Evolutionary conservation across 371 early-diverging fungal genomes (phyloP).

Genomic region (Syncephalastrum contaminatum): DNA sequence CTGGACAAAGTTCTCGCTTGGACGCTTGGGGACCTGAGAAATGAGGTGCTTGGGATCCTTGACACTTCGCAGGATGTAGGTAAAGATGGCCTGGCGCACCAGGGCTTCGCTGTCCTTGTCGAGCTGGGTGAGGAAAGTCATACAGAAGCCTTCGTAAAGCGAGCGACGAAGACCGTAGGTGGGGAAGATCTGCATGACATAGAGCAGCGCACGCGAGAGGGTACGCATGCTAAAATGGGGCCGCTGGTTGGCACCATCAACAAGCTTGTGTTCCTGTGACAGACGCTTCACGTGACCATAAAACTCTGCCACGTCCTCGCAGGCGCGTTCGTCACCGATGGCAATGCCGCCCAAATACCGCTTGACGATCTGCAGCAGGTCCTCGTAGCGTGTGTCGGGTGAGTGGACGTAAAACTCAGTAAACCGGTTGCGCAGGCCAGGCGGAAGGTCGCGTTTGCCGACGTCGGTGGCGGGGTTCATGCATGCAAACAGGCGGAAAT

Average conservation of each 20-base stretch:
- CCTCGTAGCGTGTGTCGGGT: constrained; percentile 82
- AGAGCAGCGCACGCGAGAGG: constrained; percentile 86
- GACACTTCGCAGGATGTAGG: constrained; percentile 64
- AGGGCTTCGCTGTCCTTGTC: constrained; percentile 67
- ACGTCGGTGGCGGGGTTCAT: constrained; percentile 99
- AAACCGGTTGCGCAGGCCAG: constrained; percentile 89
- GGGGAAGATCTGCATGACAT: constrained; percentile 70
- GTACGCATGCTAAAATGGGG: constrained; percentile 97
- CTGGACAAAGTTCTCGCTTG: constrained; percentile 66
- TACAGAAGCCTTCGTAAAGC: constrained; percentile 90
- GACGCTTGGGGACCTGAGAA: constrained; percentile 64
- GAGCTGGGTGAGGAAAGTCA: constrained; percentile 95
- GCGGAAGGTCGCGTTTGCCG: constrained; percentile 96
- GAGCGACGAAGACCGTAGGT: constrained; percentile 80
- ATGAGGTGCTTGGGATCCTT: constrained; percentile 63
- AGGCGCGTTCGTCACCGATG: constrained; percentile 63
- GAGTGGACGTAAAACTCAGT: constrained; percentile 94
- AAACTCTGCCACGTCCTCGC: constrained; percentile 81
- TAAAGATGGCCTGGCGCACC: constrained; percentile 62
- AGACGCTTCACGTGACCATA: constrained; percentile 80
- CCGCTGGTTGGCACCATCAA: constrained; percentile 88
- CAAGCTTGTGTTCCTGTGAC: constrained; percentile 70
- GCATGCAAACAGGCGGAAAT: constrained; percentile 98
- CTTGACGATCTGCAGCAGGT: constrained; percentile 80
- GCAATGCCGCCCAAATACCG: constrained; percentile 68